phyloP scores from a whole-genome alignment of 1,284 basidiomycete genomes.

The Irpex lacteus region DNA sequence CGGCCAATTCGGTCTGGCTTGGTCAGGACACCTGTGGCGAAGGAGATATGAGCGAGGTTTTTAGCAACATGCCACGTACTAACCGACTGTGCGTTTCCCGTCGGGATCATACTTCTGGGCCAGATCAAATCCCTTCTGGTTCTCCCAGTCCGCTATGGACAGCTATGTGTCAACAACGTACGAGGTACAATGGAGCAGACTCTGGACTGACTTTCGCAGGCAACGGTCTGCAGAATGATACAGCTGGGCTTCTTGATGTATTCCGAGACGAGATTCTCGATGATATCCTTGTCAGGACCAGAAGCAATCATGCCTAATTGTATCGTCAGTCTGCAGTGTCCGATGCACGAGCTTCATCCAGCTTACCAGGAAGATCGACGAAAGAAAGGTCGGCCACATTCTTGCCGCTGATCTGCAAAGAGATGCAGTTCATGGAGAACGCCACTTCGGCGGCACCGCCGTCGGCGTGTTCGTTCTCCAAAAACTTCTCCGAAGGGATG shows the following conservation, averaged over 20 bases:
- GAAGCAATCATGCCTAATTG: conserved; percentile 59
- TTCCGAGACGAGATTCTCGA: conserved; percentile 52
- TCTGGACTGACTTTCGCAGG: conserved; percentile 61
- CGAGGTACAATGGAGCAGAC: background rate
- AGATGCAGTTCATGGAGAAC: conserved; percentile 61
- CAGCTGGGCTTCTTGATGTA: conserved; percentile 66
- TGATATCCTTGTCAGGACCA: conserved; percentile 59
- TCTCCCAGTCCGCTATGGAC: conserved; percentile 63
- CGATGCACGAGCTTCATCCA: conserved; percentile 32
- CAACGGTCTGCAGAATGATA: conserved; percentile 65
- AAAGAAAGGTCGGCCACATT: conserved; percentile 45
- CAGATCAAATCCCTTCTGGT: conserved; percentile 62
- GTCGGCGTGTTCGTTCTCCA: conserved; percentile 35
- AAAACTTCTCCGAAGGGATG: conserved; percentile 33
- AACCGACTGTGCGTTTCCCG: conserved; percentile 67
- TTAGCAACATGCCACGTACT: conserved; percentile 17
- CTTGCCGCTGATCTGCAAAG: conserved; percentile 45
- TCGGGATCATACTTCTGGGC: conserved; percentile 54
- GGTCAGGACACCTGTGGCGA: conserved; percentile 63
- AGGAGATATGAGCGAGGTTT: background rate
- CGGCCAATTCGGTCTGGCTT: conserved; percentile 68
- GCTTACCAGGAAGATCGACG: conserved; percentile 49
- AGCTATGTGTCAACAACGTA: background rate
- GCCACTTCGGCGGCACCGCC: conserved; percentile 21
- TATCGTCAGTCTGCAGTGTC: background rate